Evolutionary conservation across 495 filamentous ascomycete genomes (phyloP).

Genomic region (Aspergillus funiculosus): DNA sequence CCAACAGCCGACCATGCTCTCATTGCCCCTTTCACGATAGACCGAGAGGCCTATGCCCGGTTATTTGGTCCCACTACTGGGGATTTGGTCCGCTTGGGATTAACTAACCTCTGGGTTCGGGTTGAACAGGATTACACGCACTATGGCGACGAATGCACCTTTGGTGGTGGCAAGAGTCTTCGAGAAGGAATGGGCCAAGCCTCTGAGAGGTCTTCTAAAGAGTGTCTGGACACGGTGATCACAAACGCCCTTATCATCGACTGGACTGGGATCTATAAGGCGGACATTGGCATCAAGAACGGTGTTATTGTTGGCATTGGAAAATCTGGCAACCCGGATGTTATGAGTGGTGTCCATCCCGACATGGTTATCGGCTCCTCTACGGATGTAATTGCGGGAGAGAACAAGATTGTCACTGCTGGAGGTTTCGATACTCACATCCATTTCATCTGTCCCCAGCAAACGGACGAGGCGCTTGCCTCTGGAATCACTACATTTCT

Average conservation of each 20-base stretch:
- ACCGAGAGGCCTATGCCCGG: constrained; percentile 66
- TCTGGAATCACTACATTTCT: constrained; percentile 90
- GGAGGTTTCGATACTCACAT: constrained; percentile 92
- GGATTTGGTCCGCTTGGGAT: constrained; percentile 73
- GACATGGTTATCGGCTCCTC: constrained; percentile 80
- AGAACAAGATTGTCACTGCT: constrained; percentile 88
- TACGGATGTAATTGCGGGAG: constrained; percentile 94
- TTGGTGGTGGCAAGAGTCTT: constrained; percentile 92
- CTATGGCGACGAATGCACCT: constrained; percentile 92
- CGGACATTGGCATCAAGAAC: constrained; percentile 90
- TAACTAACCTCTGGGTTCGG: constrained; percentile 85
- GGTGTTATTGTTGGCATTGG: constrained; percentile 87
- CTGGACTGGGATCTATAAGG: constrained; percentile 91
- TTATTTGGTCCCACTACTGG: constrained; percentile 95
- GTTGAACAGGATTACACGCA: constrained; percentile 82
- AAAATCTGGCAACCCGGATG: constrained; percentile 93
- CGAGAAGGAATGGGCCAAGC: constrained; percentile 97
- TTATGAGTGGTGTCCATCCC: constrained; percentile 82
- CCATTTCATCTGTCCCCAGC: constrained; percentile 96
- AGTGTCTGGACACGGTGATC: constrained; percentile 80
- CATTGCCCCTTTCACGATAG: constrained; percentile 61
- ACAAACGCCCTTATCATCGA: constrained; percentile 92
- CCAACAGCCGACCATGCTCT: constrained; percentile 49
- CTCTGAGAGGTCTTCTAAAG: constrained; percentile 60
- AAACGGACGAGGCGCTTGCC: constrained; percentile 77